phyloP scores from a whole-genome alignment of 805 yeast genomes.

The Candida pseudofarinosa region DNA sequence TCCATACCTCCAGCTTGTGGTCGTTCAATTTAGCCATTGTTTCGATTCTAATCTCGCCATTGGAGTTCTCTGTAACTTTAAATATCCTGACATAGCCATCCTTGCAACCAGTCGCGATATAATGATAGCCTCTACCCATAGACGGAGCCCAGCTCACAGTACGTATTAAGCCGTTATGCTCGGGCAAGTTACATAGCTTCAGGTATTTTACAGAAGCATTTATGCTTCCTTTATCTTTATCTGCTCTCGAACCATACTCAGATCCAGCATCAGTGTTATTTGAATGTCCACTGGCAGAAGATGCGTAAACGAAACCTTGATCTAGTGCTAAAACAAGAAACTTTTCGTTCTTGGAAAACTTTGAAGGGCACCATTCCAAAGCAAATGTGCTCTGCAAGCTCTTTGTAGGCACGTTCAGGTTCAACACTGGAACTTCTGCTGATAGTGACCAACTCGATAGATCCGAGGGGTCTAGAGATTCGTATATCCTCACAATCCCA shows the following conservation, averaged over 20 bases:
- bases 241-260: constrained; percentile 6
- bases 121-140: constrained; percentile 83
- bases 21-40: constrained; percentile 65
- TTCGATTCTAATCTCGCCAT: constrained; percentile 44
- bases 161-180: constrained; percentile 81
- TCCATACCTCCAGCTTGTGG: constrained; percentile 90
- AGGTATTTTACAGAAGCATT: constrained; percentile 35
- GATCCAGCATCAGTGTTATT: background rate
- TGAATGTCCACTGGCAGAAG: constrained; percentile 5
- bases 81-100: constrained; percentile 90
- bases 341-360: constrained; percentile 69
- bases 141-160: constrained; percentile 96
- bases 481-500: constrained; percentile 80
- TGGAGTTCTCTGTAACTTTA: constrained; percentile 53
- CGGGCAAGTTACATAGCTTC: constrained; percentile 65
- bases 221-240: constrained; percentile 6
- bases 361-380: constrained; percentile 86
- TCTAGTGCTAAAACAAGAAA: constrained; percentile 82
- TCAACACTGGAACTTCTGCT: constrained; percentile 63
- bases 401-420: constrained; percentile 64
- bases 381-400: constrained; percentile 83
- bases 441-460: constrained; percentile 76
- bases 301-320: constrained; percentile 72
- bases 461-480: constrained; percentile 87
- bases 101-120: constrained; percentile 92